Percentiles rank a stretch among this genome's conserved stretches.
Evolutionary conservation across 2,329 filamentous ascomycete species (phyloP).

Genomic region (Cladophialophora bantiana): DNA sequence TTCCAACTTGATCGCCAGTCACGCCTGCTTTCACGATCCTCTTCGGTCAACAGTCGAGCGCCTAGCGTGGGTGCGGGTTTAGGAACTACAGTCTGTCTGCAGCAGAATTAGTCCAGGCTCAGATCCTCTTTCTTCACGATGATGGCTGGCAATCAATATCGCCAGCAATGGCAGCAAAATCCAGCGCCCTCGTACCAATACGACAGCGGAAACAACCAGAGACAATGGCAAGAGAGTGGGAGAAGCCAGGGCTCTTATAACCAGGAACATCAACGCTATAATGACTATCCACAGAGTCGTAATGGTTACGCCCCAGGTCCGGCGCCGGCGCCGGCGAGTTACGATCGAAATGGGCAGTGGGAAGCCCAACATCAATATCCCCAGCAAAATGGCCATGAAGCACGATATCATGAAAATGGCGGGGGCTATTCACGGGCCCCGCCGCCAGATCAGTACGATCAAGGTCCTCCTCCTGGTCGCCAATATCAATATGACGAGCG

Average conservation of each 20-base stretch:
- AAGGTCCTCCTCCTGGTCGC: constrained; percentile 26
- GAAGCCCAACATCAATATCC: constrained; percentile 34
- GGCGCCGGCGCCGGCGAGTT: constrained; percentile 9
- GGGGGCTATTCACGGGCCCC: constrained; percentile 20
- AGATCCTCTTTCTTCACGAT: background rate
- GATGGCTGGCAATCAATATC: constrained; percentile 34
- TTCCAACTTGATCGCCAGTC: background rate
- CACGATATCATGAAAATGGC: constrained; percentile 17
- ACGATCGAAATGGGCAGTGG: constrained; percentile 30
- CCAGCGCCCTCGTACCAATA: constrained; percentile 29
- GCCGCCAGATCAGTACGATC: constrained; percentile 20
- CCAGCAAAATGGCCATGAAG: constrained; percentile 24
- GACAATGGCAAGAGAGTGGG: constrained; percentile 32
- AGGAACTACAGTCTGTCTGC: background rate
- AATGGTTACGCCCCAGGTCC: constrained; percentile 25
- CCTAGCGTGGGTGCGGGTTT: background rate
- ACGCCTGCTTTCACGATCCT: background rate
- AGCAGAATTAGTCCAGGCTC: background rate
- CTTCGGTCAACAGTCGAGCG: background rate
- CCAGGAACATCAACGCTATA: constrained; percentile 30
- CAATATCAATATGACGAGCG: constrained; percentile 39
- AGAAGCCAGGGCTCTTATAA: constrained; percentile 26
- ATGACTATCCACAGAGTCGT: constrained; percentile 28
- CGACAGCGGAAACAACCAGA: constrained; percentile 31
- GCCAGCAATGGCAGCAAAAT: constrained; percentile 35